Conservation (phyloP, 1,284 basidiomycete genomes). For the Vanrija humicola region DNA sequence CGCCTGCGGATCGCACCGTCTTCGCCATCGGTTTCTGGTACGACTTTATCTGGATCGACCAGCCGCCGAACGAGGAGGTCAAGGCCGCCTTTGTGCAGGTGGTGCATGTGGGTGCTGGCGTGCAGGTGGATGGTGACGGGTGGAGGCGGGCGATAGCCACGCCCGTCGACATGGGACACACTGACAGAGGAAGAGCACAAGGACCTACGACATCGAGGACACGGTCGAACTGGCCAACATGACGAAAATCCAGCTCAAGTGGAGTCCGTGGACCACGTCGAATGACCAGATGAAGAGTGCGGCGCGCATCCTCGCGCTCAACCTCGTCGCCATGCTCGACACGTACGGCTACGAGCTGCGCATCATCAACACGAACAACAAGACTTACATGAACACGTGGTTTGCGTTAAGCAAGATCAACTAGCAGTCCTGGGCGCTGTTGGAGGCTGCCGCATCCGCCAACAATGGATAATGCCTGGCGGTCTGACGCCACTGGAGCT, state of each 20-base stretch:
- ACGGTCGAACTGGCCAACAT: conserved; percentile 29
- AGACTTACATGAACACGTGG: too few species aligned
- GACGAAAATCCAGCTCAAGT: conserved; percentile 37
- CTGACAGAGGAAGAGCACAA: conserved; percentile 13
- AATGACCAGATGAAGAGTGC: conserved; percentile 23
- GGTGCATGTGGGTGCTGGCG: conserved; percentile 31
- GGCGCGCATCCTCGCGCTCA: conserved; percentile 25
- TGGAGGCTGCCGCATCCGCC: too few species aligned
- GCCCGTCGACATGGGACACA: background rate
- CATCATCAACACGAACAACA: conserved; percentile 32
- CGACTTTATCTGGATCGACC: conserved; percentile 43
- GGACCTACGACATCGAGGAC: conserved; percentile 36
- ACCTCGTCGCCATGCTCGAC: conserved; percentile 34
- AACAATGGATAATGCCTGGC: too few species aligned
- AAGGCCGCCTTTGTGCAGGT: conserved; percentile 28
- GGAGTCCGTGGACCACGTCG: conserved; percentile 35
- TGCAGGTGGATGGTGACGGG: too few species aligned
- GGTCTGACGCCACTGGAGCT: too few species aligned
- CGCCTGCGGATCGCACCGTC: conserved; percentile 26
- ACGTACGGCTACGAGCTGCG: conserved; percentile 35
- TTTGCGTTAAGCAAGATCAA: too few species aligned
- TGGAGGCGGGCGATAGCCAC: background rate
- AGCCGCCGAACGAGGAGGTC: conserved; percentile 28
- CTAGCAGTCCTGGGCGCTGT: too few species aligned
- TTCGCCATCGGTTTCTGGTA: conserved; percentile 36